Percentiles rank a stretch among this genome's conserved stretches.
phyloP scores from a whole-genome alignment of 2,329 filamentous ascomycete genomes.

The Fusarium sp. region DNA sequence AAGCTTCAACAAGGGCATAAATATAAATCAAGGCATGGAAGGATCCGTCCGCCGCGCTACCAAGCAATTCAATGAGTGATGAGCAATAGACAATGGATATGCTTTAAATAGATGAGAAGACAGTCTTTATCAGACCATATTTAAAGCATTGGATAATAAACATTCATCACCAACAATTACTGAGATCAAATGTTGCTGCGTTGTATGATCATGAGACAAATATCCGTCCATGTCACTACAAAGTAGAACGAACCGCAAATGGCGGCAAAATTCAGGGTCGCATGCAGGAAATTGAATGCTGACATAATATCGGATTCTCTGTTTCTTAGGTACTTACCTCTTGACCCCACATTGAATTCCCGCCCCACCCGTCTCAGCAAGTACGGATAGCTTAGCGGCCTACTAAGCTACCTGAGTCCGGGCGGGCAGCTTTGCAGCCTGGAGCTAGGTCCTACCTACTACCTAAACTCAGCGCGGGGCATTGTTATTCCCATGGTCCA shows the following conservation, averaged over 20 bases:
- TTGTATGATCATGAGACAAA: constrained; percentile 9
- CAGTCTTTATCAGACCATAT: not conserved
- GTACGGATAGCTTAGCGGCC: not conserved
- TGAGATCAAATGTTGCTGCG: not conserved
- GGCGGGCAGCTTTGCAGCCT: not conserved
- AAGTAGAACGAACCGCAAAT: not conserved
- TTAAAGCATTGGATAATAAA: not conserved
- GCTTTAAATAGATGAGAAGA: not conserved
- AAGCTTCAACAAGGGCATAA: constrained; percentile 11
- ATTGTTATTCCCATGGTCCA: constrained; percentile 20
- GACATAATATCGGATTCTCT: constrained; percentile 11
- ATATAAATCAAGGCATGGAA: not conserved
- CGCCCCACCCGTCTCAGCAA: not conserved
- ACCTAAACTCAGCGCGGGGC: constrained; percentile 26
- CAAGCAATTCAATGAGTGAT: not conserved
- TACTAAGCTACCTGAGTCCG: not conserved
- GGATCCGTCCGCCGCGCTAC: constrained; percentile 1
- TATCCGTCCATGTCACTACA: not conserved
- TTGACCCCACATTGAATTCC: constrained; percentile 18
- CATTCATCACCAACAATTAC: not conserved
- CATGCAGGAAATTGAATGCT: constrained; percentile 24
- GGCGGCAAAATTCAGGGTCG: constrained; percentile 16
- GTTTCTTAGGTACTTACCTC: not conserved
- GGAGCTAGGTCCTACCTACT: not conserved
- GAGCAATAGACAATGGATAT: not conserved